Conservation (phyloP, 495 filamentous ascomycete genomes). For the Aspergillus conjunctus region DNA sequence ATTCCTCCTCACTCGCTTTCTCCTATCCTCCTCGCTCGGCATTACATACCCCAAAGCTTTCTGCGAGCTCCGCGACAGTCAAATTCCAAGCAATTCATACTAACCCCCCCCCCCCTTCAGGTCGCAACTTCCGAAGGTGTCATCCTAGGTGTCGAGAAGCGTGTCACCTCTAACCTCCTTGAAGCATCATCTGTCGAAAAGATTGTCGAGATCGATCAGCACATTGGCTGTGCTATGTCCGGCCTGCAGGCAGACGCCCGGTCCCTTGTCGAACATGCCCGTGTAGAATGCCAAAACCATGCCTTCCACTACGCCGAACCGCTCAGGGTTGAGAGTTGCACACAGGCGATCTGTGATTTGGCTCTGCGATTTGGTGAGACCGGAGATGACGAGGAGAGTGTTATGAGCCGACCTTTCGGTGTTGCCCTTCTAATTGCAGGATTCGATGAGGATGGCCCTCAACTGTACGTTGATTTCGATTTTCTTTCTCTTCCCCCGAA, state of each 20-base stretch:
- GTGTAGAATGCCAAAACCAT: conserved; percentile 95
- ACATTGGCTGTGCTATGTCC: conserved; percentile 98
- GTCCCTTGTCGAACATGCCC: conserved; percentile 95
- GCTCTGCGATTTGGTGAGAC: conserved; percentile 96
- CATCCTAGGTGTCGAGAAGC: conserved; percentile 97
- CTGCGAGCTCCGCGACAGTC: not conserved
- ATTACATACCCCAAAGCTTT: not conserved
- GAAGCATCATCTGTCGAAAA: conserved; percentile 98
- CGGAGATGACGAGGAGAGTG: conserved; percentile 96
- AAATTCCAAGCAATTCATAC: conserved; percentile 17
- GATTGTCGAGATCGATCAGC: conserved; percentile 97
- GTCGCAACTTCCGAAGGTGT: conserved; percentile 92
- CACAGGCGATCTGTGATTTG: conserved; percentile 97
- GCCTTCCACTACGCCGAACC: conserved; percentile 95
- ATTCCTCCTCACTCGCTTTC: conserved; percentile 10
- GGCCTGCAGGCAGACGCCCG: conserved; percentile 96
- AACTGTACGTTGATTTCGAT: conserved; percentile 60
- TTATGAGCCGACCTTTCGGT: conserved; percentile 96
- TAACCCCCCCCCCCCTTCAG: conserved; percentile 39
- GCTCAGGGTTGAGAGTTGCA: conserved; percentile 93
- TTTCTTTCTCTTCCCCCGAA: not conserved
- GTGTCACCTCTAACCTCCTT: conserved; percentile 93
- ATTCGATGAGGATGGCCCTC: conserved; percentile 95
- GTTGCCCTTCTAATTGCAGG: conserved; percentile 96
- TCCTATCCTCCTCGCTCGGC: conserved; percentile 5